A percentile compares a stretch with the other conserved stretches of the same genome.
phyloP scores from a whole-genome alignment of 2,329 filamentous ascomycete genomes.

The Trichophyton simii region DNA sequence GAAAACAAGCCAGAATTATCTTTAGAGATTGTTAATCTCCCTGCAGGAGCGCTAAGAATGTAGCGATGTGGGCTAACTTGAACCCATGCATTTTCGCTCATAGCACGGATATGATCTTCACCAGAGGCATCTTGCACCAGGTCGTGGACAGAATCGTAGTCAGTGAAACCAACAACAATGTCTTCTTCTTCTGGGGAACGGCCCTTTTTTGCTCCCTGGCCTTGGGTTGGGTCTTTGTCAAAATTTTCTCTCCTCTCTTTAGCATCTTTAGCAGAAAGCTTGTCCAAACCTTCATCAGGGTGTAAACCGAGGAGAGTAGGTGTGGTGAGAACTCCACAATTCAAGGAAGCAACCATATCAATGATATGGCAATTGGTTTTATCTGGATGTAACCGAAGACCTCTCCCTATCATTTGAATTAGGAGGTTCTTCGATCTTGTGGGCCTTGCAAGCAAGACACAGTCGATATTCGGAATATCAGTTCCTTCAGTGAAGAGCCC shows the following conservation, averaged over 20 bases:
- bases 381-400: conserved; percentile 66
- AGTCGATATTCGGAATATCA: conserved; percentile 95
- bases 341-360: conserved; percentile 81
- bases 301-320: conserved; percentile 90
- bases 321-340: conserved; percentile 74
- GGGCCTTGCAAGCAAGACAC: conserved; percentile 72
- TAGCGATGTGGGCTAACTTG: conserved; percentile 58
- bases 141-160: conserved; percentile 86
- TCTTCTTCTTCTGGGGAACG: conserved; percentile 16
- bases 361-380: conserved; percentile 90
- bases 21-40: conserved; percentile 45
- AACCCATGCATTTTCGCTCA: conserved; percentile 75
- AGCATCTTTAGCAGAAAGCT: conserved; percentile 53
- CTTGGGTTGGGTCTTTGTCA: conserved; percentile 16
- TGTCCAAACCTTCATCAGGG: conserved; percentile 60
- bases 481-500: conserved; percentile 96
- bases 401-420: conserved; percentile 94
- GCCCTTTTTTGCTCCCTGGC: background rate
- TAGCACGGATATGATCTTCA: conserved; percentile 62
- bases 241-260: conserved; percentile 31
- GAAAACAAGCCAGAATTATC: conserved; percentile 18
- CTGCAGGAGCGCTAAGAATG: conserved; percentile 53
- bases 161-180: conserved; percentile 61
- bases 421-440: conserved; percentile 88
- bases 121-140: conserved; percentile 69